These are phyloP conservation scores for Auxenochlorella pyrenoidosa DNA, from an alignment of 139 green algal species.

Conservation along the genomic window DNA sequence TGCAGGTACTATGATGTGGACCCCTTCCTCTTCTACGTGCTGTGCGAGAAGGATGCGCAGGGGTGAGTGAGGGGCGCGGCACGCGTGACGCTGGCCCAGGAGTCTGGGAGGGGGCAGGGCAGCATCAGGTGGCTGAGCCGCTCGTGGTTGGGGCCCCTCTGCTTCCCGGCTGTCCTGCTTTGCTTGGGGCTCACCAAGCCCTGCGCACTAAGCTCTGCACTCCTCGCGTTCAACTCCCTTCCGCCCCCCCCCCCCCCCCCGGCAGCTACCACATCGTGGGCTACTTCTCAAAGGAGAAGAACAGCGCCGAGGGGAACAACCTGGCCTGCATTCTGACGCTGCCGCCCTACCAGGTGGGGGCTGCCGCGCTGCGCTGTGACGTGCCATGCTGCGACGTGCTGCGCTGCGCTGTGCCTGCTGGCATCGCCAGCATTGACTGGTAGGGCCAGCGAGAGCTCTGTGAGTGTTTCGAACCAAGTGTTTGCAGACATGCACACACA, in stretches of 20 bases:
- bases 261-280: conserved; percentile 91
- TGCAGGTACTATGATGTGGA: conserved; percentile 98
- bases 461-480: no score
- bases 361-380: neutral
- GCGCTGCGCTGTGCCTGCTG: neutral
- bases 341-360: conserved; percentile 89
- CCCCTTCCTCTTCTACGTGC: conserved; percentile 99
- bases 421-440: neutral
- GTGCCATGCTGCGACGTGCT: no score
- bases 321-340: conserved; percentile 99
- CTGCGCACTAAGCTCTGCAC: neutral
- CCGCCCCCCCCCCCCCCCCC: neutral
- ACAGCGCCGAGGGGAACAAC: conserved; percentile 94
- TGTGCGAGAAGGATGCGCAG: conserved; percentile 94
- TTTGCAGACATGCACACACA: no score
- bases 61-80: conserved; percentile 74
- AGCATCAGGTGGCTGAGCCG: no score
- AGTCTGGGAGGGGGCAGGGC: no score
- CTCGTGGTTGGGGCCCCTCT: no score
- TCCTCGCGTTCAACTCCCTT: no score
- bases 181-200: neutral
- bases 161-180: no score
- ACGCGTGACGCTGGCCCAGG: neutral
- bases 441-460: no score
- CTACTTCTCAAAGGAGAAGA: conserved; percentile 95